Percentiles rank a stretch among this genome's conserved stretches.
These are phyloP conservation scores for Calonectria pauciramosa DNA, from an alignment of 2,329 filamentous ascomycete species.

Conservation along the genomic window DNA sequence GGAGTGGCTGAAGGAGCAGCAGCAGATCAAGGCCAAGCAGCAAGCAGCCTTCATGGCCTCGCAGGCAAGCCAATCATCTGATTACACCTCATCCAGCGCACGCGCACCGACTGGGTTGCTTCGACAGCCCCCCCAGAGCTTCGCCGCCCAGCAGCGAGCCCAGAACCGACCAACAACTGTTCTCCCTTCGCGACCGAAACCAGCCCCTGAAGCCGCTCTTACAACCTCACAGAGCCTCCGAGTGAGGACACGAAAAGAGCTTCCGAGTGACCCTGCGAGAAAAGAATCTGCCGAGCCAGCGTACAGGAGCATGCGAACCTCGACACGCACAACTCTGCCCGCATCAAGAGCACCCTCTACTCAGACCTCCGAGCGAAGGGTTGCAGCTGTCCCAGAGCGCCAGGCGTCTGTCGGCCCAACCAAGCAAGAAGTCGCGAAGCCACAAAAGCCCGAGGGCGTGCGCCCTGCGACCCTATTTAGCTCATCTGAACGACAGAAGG, in stretches of 20 bases:
- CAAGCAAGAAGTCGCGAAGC: slow-evolving; percentile 40
- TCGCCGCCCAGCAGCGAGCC: slow-evolving; percentile 75
- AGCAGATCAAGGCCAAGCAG: slow-evolving; percentile 52
- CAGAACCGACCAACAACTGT: slow-evolving; percentile 61
- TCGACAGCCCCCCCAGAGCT: slow-evolving; percentile 72
- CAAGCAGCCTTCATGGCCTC: slow-evolving; percentile 48
- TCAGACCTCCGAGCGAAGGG: slow-evolving; percentile 41
- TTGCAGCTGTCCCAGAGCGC: slow-evolving; percentile 43
- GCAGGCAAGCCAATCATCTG: slow-evolving; percentile 45
- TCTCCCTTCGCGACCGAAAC: slow-evolving; percentile 43
- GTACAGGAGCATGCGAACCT: slow-evolving; percentile 46
- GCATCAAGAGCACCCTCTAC: slow-evolving; percentile 44
- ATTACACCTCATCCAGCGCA: slow-evolving; percentile 53
- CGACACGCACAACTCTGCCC: slow-evolving; percentile 46
- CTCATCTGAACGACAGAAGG: slow-evolving; percentile 64
- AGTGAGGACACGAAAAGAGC: slow-evolving; percentile 45
- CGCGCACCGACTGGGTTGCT: slow-evolving; percentile 59
- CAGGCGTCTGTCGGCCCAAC: slow-evolving; percentile 46
- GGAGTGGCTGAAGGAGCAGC: slow-evolving; percentile 70
- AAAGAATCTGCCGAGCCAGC: slow-evolving; percentile 41
- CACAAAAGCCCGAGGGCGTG: slow-evolving; percentile 47
- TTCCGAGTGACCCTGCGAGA: slow-evolving; percentile 38
- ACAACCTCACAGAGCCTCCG: slow-evolving; percentile 50
- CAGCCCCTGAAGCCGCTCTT: slow-evolving; percentile 39
- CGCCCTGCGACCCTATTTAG: slow-evolving; percentile 68